Conservation (phyloP, 768 basidiomycete species). For the Mycena crocata region DNA sequence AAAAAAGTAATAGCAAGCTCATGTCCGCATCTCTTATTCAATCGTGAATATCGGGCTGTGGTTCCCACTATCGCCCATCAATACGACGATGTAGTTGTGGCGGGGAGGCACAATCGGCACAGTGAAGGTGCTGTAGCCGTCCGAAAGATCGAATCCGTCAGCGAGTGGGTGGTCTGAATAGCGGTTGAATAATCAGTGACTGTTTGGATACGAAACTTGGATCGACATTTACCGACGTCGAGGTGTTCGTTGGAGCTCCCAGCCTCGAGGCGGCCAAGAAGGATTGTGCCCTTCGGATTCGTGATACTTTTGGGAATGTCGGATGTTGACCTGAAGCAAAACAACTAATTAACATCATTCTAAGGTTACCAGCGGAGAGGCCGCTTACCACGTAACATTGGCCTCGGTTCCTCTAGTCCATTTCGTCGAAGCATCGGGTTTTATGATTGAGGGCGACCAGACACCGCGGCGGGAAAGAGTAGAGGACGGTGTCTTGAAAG, state of each 20-base stretch:
- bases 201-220: background rate
- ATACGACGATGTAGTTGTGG: constrained; percentile 63
- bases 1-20: background rate
- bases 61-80: constrained; percentile 72
- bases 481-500: constrained; percentile 27
- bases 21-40: constrained; percentile 7
- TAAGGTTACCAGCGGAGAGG: constrained; percentile 28
- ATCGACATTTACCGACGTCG: constrained; percentile 52
- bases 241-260: constrained; percentile 59
- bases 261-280: constrained; percentile 55
- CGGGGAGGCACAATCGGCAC: constrained; percentile 55
- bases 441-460: constrained; percentile 56
- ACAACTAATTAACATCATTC: constrained; percentile 10
- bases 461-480: constrained; percentile 43
- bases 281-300: constrained; percentile 53
- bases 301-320: constrained; percentile 46
- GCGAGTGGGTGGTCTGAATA: constrained; percentile 63
- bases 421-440: constrained; percentile 48
- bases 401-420: constrained; percentile 54
- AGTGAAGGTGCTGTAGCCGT: constrained; percentile 53
- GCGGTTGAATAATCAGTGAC: constrained; percentile 2
- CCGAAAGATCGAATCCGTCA: constrained; percentile 53
- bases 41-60: constrained; percentile 62
- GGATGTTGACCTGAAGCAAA: constrained; percentile 52
- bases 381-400: constrained; percentile 58